Conservation (phyloP, 345 rosid genomes). For the Stellera chamaejasme region DNA sequence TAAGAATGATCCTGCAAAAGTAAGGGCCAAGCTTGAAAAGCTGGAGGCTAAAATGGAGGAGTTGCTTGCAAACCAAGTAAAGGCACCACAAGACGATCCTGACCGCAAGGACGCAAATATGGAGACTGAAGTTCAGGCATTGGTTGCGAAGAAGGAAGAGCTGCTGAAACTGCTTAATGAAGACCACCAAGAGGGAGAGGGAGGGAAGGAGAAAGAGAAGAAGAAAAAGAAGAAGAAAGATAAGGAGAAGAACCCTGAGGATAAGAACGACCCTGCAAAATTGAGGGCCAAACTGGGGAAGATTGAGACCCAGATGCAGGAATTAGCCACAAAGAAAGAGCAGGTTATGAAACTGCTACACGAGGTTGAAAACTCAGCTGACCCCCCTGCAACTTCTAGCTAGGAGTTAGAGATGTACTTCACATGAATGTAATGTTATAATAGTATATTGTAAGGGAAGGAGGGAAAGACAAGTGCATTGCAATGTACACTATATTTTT, state of each 20-base stretch:
- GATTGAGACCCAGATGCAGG: conserved; percentile 60
- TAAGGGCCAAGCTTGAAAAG: too few species aligned
- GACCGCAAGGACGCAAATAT: conserved; percentile 23
- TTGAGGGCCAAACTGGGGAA: conserved; percentile 52
- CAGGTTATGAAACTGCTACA: conserved; percentile 41
- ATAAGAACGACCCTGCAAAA: conserved; percentile 55
- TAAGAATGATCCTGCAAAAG: too few species aligned
- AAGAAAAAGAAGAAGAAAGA: conserved; percentile 33
- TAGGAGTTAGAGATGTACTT: background rate
- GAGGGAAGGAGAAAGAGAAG: conserved; percentile 27
- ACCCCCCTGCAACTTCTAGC: background rate
- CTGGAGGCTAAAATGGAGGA: too few species aligned
- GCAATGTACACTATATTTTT: too few species aligned
- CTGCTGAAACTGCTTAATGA: conserved; percentile 37
- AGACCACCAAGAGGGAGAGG: conserved; percentile 28
- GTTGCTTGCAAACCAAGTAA: conserved; percentile 17
- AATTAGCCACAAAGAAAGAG: conserved; percentile 39
- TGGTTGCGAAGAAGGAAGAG: conserved; percentile 46
- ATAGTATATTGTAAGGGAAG: background rate
- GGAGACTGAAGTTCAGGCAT: conserved; percentile 54
- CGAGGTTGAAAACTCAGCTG: conserved; percentile 23
- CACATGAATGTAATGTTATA: background rate
- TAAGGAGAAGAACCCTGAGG: conserved; percentile 62
- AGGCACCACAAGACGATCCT: background rate
- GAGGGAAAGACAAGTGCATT: background rate